These are phyloP conservation scores for Pestalotiopsis sp. DNA, from an alignment of 2,329 filamentous ascomycete genomes.

Conservation along the genomic window DNA sequence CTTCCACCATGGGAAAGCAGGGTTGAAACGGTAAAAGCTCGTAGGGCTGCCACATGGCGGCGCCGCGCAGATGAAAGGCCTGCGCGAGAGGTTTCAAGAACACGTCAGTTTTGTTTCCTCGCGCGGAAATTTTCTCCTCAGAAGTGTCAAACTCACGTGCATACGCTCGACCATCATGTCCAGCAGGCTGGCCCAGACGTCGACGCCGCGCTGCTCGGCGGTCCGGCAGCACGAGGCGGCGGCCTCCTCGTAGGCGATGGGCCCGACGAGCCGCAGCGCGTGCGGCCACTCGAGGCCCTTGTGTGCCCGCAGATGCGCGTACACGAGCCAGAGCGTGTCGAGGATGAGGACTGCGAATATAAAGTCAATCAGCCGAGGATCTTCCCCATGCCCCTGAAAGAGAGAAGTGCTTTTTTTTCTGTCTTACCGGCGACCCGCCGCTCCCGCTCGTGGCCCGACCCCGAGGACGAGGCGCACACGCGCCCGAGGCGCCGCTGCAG, in stretches of 20 bases:
- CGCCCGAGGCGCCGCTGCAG: neutral
- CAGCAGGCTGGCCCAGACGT: neutral
- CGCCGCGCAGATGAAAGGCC: neutral
- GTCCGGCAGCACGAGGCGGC: neutral
- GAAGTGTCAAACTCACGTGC: neutral
- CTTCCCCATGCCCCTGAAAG: too few species aligned
- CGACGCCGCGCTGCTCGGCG: neutral
- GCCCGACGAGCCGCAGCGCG: neutral
- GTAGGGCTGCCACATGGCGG: neutral
- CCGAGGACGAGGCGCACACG: neutral
- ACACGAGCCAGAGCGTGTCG: neutral
- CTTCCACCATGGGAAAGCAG: constrained; percentile 4
- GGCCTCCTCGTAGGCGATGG: constrained; percentile 6
- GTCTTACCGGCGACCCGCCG: neutral
- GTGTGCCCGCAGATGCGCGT: neutral
- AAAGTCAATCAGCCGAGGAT: too few species aligned
- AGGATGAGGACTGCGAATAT: neutral
- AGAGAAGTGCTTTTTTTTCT: too few species aligned
- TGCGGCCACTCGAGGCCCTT: constrained; percentile 1
- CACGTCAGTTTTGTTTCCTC: neutral
- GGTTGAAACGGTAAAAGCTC: neutral
- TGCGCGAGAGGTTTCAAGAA: neutral
- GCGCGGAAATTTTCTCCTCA: too few species aligned
- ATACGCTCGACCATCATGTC: neutral
- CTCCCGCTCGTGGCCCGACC: neutral